A percentile compares a stretch with the other conserved stretches of the same genome.
Conservation (phyloP, 2,329 filamentous ascomycete genomes). For the Aureobasidium sp. region DNA sequence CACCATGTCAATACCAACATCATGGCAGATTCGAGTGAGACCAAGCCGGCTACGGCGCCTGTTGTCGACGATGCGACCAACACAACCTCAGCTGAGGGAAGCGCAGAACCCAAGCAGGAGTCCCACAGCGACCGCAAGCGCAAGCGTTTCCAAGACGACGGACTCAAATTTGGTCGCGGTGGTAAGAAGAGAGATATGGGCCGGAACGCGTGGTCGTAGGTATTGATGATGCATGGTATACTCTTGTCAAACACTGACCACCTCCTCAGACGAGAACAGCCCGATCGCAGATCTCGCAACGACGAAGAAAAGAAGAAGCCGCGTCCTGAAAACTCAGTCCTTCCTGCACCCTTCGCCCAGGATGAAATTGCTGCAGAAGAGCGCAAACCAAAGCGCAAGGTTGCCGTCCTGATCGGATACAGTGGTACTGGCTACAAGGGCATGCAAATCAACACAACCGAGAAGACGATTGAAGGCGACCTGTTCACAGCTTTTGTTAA, state of each 20-base stretch:
- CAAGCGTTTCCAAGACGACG: slow-evolving; percentile 20
- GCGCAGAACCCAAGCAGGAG: neutral
- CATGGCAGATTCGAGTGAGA: slow-evolving; percentile 13
- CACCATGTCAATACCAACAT: slow-evolving; percentile 2
- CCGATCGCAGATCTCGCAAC: slow-evolving; percentile 42
- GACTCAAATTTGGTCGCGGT: slow-evolving; percentile 27
- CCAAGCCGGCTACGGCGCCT: slow-evolving; percentile 11
- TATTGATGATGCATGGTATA: slow-evolving; percentile 17
- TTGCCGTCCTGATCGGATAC: slow-evolving; percentile 91
- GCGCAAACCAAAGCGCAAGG: slow-evolving; percentile 88
- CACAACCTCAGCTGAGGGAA: neutral
- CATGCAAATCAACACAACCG: slow-evolving; percentile 65
- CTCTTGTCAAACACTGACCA: slow-evolving; percentile 30
- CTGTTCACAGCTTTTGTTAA: slow-evolving; percentile 86
- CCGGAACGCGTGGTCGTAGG: slow-evolving; percentile 58
- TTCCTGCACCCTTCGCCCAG: slow-evolving; percentile 55
- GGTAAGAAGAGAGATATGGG: slow-evolving; percentile 61
- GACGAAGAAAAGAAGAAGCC: slow-evolving; percentile 37
- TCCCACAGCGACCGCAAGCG: slow-evolving; percentile 18
- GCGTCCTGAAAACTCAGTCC: slow-evolving; percentile 40
- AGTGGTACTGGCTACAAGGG: slow-evolving; percentile 94
- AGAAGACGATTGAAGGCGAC: slow-evolving; percentile 94
- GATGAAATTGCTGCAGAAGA: slow-evolving; percentile 85
- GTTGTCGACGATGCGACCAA: neutral
- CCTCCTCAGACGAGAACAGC: slow-evolving; percentile 34